These are phyloP conservation scores for Claviceps sp. DNA, from an alignment of 2,329 filamentous ascomycete species.

Conservation along the genomic window DNA sequence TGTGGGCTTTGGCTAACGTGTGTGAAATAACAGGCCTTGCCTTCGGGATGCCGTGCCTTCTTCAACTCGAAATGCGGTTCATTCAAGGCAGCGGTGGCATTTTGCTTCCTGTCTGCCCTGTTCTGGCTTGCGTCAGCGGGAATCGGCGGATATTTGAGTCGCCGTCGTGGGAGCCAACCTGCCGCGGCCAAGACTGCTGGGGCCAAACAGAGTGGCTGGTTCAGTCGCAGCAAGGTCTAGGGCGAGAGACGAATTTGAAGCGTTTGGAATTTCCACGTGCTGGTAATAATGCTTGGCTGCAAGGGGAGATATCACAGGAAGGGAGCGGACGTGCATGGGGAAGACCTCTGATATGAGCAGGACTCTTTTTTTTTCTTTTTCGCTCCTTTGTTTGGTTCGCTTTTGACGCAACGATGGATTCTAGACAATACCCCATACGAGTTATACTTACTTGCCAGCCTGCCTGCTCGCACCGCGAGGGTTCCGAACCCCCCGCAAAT, in stretches of 20 bases:
- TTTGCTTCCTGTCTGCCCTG: slow-evolving; percentile 57
- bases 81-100: slow-evolving; percentile 60
- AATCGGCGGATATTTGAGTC: slow-evolving; percentile 42
- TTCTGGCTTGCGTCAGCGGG: slow-evolving; percentile 55
- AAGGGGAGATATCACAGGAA: not conserved
- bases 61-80: slow-evolving; percentile 53
- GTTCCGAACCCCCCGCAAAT: not conserved
- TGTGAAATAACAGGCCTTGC: slow-evolving; percentile 21
- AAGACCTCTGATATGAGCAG: not conserved
- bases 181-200: slow-evolving; percentile 19
- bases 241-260: not conserved
- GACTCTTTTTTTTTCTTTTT: not conserved
- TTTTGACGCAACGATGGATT: not conserved
- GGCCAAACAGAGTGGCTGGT: slow-evolving; percentile 21
- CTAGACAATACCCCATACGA: not conserved
- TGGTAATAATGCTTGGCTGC: no score
- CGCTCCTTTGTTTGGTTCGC: not conserved
- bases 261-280: not conserved
- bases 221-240: slow-evolving; percentile 30
- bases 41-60: slow-evolving; percentile 37
- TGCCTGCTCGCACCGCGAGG: not conserved
- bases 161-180: slow-evolving; percentile 22
- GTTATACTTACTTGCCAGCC: not conserved
- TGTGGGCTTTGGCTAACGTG: not conserved
- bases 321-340: not conserved